Base-by-base conservation (phyloP, 2,329 filamentous ascomycete species). In the Sporothrix protearum region DNA sequence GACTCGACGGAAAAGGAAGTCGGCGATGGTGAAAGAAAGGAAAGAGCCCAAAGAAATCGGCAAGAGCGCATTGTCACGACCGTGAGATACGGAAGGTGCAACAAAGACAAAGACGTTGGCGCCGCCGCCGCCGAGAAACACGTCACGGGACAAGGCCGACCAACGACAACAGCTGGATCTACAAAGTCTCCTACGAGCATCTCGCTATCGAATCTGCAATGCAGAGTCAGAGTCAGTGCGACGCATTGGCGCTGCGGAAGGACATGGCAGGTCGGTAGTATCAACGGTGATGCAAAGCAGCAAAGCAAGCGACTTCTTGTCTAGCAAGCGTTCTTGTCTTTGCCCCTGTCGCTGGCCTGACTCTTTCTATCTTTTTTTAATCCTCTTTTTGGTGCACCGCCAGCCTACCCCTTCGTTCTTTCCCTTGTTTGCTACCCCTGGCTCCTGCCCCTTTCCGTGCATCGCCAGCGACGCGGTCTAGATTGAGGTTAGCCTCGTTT, bases 401-500 rank as follows among this genome's bases (percentile, higher is more conserved):
- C 63, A 51, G 63, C 63, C 63, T 33, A 25, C 45, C 25, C 16
- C 25, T 19, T 16, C 28, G 25, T 19, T 36, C 42, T 53, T 36
- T 14, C 57, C 25, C 64, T 63, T 42, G 42, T 49, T 64, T 42
- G 36, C 49, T 10, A 45, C 25, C 51, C 61, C 51, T 71, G 51
- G 42, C 36, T 49, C 30, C 36, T 57, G 67, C 53, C 68, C 51
- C 68, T 69, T 59, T 33, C 39, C 2, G n/a, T 49, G 30, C 45
- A 53, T 42, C 66, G 19, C n/a, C 51, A 55, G 22, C 67, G 33
- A 70, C 67, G 67, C 67, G 71, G 71, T 72, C 71, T 72, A 69
- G 71, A 72, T 57, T 67, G 57, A 59, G 67, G 57, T 47, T 70
- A 67, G 57, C 59, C 66, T 64, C 22, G 39, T 72, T 72, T 72